Evolutionary conservation across 306 rosid genomes (phyloP).

Genomic region (Lupinus albus): DNA sequence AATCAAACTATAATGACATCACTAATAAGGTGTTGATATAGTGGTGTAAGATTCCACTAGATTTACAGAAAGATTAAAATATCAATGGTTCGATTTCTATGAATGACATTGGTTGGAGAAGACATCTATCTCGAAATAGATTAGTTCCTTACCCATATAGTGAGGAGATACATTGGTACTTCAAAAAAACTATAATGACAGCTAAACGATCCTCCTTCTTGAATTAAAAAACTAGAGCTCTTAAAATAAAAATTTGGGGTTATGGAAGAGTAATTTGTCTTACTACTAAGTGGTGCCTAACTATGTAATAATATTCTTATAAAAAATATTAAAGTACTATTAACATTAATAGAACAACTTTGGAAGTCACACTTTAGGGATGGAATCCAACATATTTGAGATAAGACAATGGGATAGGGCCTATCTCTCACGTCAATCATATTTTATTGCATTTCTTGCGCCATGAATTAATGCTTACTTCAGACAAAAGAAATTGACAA

Average conservation of each 20-base stretch:
- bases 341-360: not conserved
- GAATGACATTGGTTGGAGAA: too few species aligned
- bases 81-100: too few species aligned
- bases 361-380: slow-evolving; percentile 13
- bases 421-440: slow-evolving; percentile 42
- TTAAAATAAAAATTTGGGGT: slow-evolving; percentile 1
- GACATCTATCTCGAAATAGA: too few species aligned
- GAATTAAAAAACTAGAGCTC: not conserved
- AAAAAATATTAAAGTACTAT: too few species aligned
- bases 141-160: too few species aligned
- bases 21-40: too few species aligned
- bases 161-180: too few species aligned
- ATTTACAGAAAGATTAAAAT: too few species aligned
- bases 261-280: slow-evolving; percentile 26
- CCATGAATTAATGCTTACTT: slow-evolving; percentile 40
- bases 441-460: slow-evolving; percentile 25
- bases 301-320: too few species aligned
- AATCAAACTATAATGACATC: not conserved
- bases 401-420: slow-evolving; percentile 40
- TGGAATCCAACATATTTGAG: slow-evolving; percentile 22
- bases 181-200: not conserved
- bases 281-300: not conserved
- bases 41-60: too few species aligned
- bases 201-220: not conserved
- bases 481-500: slow-evolving; percentile 17